Evolutionary conservation across 345 rosid species (phyloP), one percentile per base, ranked within the genome.

Genomic region (Pistacia integerrima): DNA sequence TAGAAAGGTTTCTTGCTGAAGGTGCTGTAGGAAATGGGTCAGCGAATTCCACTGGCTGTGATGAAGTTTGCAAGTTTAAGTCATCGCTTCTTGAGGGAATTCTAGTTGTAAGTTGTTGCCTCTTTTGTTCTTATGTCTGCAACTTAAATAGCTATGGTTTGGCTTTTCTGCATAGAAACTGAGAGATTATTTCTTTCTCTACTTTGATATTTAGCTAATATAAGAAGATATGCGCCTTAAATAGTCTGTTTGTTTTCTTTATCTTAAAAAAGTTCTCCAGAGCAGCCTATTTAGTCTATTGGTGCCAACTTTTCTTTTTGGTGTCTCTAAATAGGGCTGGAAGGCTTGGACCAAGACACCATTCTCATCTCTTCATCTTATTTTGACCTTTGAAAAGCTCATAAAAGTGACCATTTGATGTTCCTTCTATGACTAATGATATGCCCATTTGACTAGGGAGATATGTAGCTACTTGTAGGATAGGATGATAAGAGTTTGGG

Each of bases 81-180:
- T 83, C 99, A 70, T 88, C 99, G 2, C 93, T 96, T 80, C 73
- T 92, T 79, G 98, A 96, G 85, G 99, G 99, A 75, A 75, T 92
- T 74, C 79, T 94, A 30, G 97, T 90, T 77, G 99, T 96, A 84
- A 91, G 92, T 84, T 78, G 60, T 76, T 68, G 46, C 61, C 72
- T 67, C 60, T 52, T 64, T 36, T 5, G 12, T 74, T 74, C 54
- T 74, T 16, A 8, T n/a, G 22, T 12, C 16, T 64, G 48, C 33
- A 72, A 61, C 30, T 20, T 36, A 65, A 72, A 38, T 52, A 13
- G 11, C 64, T 25, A 35, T 33, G 3, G 33, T 54, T 52, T 46
- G 11, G 56, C 33, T 73, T 48, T 63, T 49, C 10, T 3, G 7
- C 49, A 2, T 18, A 46, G 18, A 25, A 16, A 28, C 41, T 49